Conservation (phyloP, 2,329 filamentous ascomycete genomes). For the Phyllosticta citriasiana region DNA sequence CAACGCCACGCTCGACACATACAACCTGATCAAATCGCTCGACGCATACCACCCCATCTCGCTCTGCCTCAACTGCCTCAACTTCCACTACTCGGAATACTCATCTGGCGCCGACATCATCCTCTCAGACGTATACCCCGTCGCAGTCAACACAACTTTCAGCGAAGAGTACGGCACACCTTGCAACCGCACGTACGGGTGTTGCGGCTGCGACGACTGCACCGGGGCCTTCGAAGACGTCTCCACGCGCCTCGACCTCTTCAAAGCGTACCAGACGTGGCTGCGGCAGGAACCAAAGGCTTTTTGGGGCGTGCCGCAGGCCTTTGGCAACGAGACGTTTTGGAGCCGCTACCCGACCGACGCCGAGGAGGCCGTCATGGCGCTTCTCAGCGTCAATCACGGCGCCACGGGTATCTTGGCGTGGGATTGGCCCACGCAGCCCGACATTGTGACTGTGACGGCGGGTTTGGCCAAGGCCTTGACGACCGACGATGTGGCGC, state of each 20-base stretch:
- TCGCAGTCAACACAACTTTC: slow-evolving; percentile 46
- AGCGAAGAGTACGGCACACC: slow-evolving; percentile 45
- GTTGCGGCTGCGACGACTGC: slow-evolving; percentile 56
- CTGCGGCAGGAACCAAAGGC: slow-evolving; percentile 30
- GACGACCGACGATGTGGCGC: slow-evolving; percentile 21
- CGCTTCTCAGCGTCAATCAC: slow-evolving; percentile 39
- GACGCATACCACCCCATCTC: slow-evolving; percentile 54
- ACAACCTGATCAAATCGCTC: slow-evolving; percentile 37
- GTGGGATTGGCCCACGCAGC: slow-evolving; percentile 38
- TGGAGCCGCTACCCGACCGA: slow-evolving; percentile 39
- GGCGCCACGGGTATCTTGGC: slow-evolving; percentile 40
- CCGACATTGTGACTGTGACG: slow-evolving; percentile 25
- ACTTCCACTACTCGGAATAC: slow-evolving; percentile 51
- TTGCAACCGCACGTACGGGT: slow-evolving; percentile 50
- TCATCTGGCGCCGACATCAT: slow-evolving; percentile 47
- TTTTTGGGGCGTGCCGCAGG: slow-evolving; percentile 42
- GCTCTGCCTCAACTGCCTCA: slow-evolving; percentile 50
- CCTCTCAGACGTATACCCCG: slow-evolving; percentile 51
- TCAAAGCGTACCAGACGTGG: slow-evolving; percentile 32
- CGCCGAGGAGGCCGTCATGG: slow-evolving; percentile 39
- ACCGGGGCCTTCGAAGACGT: slow-evolving; percentile 44
- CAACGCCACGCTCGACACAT: slow-evolving; percentile 34
- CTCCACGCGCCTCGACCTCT: slow-evolving; percentile 32
- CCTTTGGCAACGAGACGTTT: slow-evolving; percentile 37
- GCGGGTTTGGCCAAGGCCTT: slow-evolving; percentile 32